Conservation (phyloP, 208 protist genomes). For the Balamuthia mandrillaris region DNA sequence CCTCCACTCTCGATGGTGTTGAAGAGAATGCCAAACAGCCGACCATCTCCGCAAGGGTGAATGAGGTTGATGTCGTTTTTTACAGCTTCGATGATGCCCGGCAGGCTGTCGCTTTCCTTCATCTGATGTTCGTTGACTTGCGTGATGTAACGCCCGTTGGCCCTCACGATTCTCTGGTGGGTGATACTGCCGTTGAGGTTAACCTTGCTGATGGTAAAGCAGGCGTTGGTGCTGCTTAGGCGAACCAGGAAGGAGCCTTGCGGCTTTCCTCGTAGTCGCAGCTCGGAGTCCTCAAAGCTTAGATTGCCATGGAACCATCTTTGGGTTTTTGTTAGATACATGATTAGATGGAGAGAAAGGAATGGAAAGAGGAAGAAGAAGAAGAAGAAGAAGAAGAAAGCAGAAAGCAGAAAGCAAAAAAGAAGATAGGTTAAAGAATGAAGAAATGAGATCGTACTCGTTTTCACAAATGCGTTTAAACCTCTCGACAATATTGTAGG, state of each 20-base stretch:
- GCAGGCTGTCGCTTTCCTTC: no score
- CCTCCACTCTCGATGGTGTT: no score
- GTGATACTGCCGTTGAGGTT: not conserved
- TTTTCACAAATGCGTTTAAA: not conserved
- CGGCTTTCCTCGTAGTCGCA: not conserved
- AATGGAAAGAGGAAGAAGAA: not conserved
- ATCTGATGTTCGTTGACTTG: not conserved
- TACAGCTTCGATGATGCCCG: not conserved
- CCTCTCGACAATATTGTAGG: not conserved
- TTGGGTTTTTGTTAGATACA: no score
- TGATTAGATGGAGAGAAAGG: no score
- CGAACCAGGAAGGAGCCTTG: constrained; percentile 10
- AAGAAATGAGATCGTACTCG: not conserved
- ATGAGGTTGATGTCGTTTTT: not conserved
- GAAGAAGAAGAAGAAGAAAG: not conserved
- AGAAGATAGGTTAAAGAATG: not conserved
- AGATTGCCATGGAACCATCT: not conserved
- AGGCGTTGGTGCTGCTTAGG: not conserved
- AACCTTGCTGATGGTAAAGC: constrained; percentile 19
- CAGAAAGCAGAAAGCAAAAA: not conserved
- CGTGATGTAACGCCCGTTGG: not conserved
- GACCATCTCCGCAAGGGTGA: not conserved
- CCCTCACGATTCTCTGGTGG: not conserved
- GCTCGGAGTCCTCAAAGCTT: not conserved
- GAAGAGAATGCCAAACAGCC: not conserved